Conservation (phyloP, 108 stramenopile genomes). For the Conticribra guillardii region DNA sequence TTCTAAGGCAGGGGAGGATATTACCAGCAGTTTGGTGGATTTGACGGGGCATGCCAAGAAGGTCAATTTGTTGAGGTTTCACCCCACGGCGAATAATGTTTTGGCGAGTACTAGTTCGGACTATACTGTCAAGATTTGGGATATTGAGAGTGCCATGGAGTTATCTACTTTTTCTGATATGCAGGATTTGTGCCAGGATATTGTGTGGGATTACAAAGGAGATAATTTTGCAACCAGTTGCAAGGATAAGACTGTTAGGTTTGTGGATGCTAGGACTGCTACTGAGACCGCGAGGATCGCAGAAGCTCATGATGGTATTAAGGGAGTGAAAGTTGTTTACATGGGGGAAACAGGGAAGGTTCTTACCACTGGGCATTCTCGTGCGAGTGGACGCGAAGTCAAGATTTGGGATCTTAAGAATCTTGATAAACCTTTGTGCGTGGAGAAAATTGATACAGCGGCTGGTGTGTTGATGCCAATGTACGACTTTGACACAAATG, state of each 20-base stretch:
- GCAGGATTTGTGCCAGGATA: conserved; percentile 92
- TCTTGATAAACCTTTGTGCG: conserved; percentile 67
- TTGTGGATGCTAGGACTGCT: conserved; percentile 88
- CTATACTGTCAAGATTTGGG: conserved; percentile 96
- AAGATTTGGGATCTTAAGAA: conserved; percentile 98
- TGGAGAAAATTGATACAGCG: conserved; percentile 94
- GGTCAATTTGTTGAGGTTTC: conserved; percentile 92
- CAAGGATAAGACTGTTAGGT: conserved; percentile 96
- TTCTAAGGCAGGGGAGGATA: conserved; percentile 73
- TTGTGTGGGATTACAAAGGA: conserved; percentile 95
- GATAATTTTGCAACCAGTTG: conserved; percentile 85
- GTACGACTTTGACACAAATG: conserved; percentile 90
- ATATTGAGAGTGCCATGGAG: conserved; percentile 85
- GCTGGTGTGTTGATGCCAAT: conserved; percentile 97
- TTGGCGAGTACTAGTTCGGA: conserved; percentile 86
- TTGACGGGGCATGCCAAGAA: conserved; percentile 92
- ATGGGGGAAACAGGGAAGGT: conserved; percentile 91
- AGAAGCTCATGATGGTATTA: conserved; percentile 92
- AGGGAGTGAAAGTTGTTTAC: conserved; percentile 88
- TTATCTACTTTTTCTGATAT: conserved; percentile 70
- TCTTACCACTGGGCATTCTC: conserved; percentile 92
- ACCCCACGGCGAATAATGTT: conserved; percentile 94
- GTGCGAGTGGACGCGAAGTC: conserved; percentile 91
- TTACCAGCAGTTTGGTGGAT: conserved; percentile 88
- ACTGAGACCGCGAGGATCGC: conserved; percentile 53